Evolutionary conservation across 73 alveolate genomes (phyloP), one percentile per base, ranked within the genome.

Genomic region (Stentor roeselii): DNA sequence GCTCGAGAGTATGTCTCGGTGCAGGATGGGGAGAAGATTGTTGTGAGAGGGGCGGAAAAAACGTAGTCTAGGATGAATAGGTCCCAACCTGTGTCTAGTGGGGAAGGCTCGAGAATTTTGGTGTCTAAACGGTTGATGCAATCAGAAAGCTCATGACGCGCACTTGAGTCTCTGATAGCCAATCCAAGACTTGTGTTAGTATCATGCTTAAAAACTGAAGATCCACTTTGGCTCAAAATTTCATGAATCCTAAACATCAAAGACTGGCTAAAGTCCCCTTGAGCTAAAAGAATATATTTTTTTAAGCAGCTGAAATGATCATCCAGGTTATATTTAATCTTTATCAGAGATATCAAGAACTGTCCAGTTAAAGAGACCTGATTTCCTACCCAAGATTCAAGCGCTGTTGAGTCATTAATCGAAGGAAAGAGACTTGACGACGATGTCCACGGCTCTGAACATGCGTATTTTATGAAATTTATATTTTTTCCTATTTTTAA

Each of bases 61-160:
- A 89, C 92, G 85, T 97, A 97, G 89, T 97, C 99, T 59, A 97
- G 90, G 61, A 96, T 87, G 86, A 97, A 97, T 39, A 97, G 90
- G 82, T 97, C 99, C 99, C 99, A 97, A 0, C 99, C 99, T 31
- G 84, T 90, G 82, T 97, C 99, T 27, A 97, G 97, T 14, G 96
- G 97, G 2, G 97, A 88, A 0, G 97, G 91, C 78, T 94, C 98
- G n/a, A 94, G 83, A 59, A 97, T 88, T 86, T 94, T 97, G 77
- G 95, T 93, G 78, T 93, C 95, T 34, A 97, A 90, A 87, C 98
- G 87, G 50, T 87, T 86, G 30, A 94, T 90, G 78, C 94, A 91
- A 41, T 93, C 98, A n/a, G 90, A 86, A 42, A 95, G 99, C 76
- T 92, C 92, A 86, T 59, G 91, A 60, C 91, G 92, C 4, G 97